Percentiles rank a stretch among this genome's conserved stretches.
These are phyloP conservation scores for Sphagnum fallax DNA, from an alignment of 228 moss, liverwort and hornwort genomes.

Conservation along the genomic window DNA sequence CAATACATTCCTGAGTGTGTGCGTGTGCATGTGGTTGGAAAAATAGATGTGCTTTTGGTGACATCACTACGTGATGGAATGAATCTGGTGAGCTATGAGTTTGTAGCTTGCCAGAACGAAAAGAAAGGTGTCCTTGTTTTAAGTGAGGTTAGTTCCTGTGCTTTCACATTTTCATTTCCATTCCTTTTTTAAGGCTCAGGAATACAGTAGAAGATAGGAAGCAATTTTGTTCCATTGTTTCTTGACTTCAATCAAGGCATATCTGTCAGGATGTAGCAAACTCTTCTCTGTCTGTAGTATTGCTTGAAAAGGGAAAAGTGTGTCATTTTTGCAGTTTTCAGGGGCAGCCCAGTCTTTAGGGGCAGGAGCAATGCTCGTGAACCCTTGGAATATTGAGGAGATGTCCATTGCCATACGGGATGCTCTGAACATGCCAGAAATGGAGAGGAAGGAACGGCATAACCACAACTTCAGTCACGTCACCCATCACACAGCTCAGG, in stretches of 20 bases:
- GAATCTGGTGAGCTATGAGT: constrained; percentile 99
- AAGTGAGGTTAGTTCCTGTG: constrained; percentile 54
- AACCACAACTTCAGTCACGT: constrained; percentile 85
- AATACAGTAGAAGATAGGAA: no score
- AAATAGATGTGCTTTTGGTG: constrained; percentile 72
- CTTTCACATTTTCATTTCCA: not conserved
- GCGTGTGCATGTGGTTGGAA: no score
- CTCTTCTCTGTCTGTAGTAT: no score
- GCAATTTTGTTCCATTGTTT: no score
- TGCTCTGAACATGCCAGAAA: constrained; percentile 70
- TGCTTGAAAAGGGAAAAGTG: no score
- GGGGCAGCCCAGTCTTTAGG: constrained; percentile 96
- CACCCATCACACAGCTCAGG: constrained; percentile 85
- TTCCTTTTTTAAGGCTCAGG: no score
- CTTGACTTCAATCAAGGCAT: no score
- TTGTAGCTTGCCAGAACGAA: constrained; percentile 83
- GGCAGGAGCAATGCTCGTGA: constrained; percentile 93
- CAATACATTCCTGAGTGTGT: no score
- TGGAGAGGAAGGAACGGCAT: constrained; percentile 78
- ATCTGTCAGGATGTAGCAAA: no score
- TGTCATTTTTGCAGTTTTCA: constrained; percentile 51
- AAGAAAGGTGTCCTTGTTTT: constrained; percentile 82
- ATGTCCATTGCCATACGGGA: constrained; percentile 83
- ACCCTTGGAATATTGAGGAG: constrained; percentile 94
- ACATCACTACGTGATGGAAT: constrained; percentile 93